A percentile compares a stretch with the other conserved stretches of the same genome.
These are phyloP conservation scores for Fusarium beomiforme DNA, from an alignment of 2,329 filamentous ascomycete genomes.

Conservation along the genomic window DNA sequence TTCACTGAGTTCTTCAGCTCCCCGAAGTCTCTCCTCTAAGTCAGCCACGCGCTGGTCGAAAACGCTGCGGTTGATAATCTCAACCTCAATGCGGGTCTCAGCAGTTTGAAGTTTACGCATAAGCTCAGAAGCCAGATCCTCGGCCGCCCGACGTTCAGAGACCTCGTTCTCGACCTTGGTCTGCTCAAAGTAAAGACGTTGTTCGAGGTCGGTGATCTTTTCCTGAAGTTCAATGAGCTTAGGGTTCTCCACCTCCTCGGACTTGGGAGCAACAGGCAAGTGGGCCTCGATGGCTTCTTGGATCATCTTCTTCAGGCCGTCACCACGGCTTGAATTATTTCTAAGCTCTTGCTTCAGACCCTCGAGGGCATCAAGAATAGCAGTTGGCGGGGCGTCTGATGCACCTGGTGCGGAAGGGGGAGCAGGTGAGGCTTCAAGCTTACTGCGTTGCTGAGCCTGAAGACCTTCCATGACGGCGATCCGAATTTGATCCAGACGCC, in stretches of 20 bases:
- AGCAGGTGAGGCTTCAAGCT: conserved; percentile 44
- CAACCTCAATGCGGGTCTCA: conserved; percentile 68
- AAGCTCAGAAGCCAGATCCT: conserved; percentile 64
- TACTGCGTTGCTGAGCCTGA: conserved; percentile 61
- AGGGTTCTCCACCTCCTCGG: conserved; percentile 62
- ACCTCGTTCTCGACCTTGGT: conserved; percentile 60
- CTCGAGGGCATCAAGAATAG: conserved; percentile 73
- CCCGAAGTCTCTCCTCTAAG: conserved; percentile 73
- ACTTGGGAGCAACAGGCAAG: conserved; percentile 61
- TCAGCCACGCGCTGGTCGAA: conserved; percentile 71
- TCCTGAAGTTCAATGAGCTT: conserved; percentile 68
- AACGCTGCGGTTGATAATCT: conserved; percentile 69
- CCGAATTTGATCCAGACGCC: conserved; percentile 84
- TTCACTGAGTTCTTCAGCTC: conserved; percentile 71
- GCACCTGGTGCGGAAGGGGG: conserved; percentile 17
- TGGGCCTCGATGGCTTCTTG: conserved; percentile 70
- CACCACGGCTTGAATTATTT: conserved; percentile 45
- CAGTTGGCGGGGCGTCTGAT: conserved; percentile 45
- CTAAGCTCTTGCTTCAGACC: conserved; percentile 65
- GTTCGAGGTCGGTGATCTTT: conserved; percentile 69
- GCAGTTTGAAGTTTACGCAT: conserved; percentile 64
- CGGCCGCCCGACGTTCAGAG: conserved; percentile 59
- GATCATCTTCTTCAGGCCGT: conserved; percentile 69
- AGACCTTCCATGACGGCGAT: conserved; percentile 79
- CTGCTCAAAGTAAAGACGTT: conserved; percentile 61